A percentile compares a stretch with the other conserved stretches of the same genome.
Conservation (phyloP, 2,329 filamentous ascomycete species). For the Endocalyx cinctus region DNA sequence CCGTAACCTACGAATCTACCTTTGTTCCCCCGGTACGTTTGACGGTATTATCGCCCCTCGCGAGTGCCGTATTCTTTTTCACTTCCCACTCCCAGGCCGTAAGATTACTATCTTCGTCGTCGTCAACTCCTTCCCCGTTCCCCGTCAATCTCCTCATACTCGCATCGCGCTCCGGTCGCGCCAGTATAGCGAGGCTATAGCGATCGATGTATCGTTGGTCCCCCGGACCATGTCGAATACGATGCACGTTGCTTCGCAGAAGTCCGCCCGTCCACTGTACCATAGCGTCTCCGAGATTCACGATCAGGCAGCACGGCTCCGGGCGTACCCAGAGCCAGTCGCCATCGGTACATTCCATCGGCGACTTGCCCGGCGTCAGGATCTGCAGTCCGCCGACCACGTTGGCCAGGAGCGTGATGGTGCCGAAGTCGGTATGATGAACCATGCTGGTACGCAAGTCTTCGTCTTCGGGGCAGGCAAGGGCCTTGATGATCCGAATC, state of each 20-base stretch:
- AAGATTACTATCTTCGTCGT: conserved; percentile 1
- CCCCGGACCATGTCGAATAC: conserved; percentile 15
- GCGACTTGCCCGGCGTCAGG: conserved; percentile 14
- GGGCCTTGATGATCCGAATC: conserved; percentile 13
- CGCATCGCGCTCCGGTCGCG: conserved; percentile 10
- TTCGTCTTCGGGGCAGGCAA: conserved; percentile 8
- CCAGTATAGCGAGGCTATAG: conserved; percentile 13
- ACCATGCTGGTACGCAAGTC: conserved; percentile 20
- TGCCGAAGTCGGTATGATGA: conserved; percentile 32
- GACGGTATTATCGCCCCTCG: not conserved
- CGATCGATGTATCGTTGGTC: conserved; percentile 15
- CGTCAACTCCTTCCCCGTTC: not conserved
- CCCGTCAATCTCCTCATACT: conserved; percentile 6
- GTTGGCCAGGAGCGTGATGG: conserved; percentile 31
- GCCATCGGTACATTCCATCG: conserved; percentile 4
- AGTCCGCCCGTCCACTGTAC: conserved; percentile 18
- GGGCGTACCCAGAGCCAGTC: conserved; percentile 19
- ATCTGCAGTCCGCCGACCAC: conserved; percentile 32
- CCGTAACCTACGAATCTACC: too few species aligned
- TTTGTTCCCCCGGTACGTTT: not conserved
- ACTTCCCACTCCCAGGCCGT: conserved; percentile 10
- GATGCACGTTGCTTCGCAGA: conserved; percentile 22
- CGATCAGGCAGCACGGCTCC: conserved; percentile 17
- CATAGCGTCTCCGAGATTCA: conserved; percentile 18
- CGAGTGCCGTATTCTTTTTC: conserved; percentile 1